A percentile compares a stretch with the other conserved stretches of the same genome.
Conservation (phyloP, 177 flowering plant genomes). For the Vitis hybrid region DNA sequence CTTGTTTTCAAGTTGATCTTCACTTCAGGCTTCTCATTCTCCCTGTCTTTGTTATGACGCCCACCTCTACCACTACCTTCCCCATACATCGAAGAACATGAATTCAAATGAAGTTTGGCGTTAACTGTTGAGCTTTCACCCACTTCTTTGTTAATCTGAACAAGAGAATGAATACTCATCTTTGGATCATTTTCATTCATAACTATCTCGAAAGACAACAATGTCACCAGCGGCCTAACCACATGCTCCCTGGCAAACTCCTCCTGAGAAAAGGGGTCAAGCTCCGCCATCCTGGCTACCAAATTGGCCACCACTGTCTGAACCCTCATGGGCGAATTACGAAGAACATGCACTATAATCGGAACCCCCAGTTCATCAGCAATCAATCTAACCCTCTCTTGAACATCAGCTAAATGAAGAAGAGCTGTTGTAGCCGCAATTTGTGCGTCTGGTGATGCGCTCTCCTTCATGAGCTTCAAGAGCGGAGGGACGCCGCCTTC, state of each 20-base stretch:
- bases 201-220: slow-evolving; percentile 40
- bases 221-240: slow-evolving; percentile 43
- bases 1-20: slow-evolving; percentile 37
- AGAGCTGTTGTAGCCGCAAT: slow-evolving; percentile 31
- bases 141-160: slow-evolving; percentile 45
- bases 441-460: slow-evolving; percentile 28
- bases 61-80: slow-evolving; percentile 31
- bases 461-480: slow-evolving; percentile 45
- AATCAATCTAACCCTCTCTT: slow-evolving; percentile 34
- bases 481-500: slow-evolving; percentile 53
- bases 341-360: slow-evolving; percentile 30
- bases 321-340: slow-evolving; percentile 42
- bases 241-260: slow-evolving; percentile 48
- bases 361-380: slow-evolving; percentile 30
- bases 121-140: slow-evolving; percentile 16
- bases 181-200: slow-evolving; percentile 20
- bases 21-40: slow-evolving; percentile 41
- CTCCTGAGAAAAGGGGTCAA: slow-evolving; percentile 34
- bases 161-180: slow-evolving; percentile 46
- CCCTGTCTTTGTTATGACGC: slow-evolving; percentile 40
- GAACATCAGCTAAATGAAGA: slow-evolving; percentile 18
- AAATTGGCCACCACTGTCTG: slow-evolving; percentile 39
- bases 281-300: slow-evolving; percentile 45
- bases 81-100: slow-evolving; percentile 15
- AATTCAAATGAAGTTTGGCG: slow-evolving; percentile 1